phyloP scores from a whole-genome alignment of 1,139 yeast species.

The Geotrichum histeridarum region DNA sequence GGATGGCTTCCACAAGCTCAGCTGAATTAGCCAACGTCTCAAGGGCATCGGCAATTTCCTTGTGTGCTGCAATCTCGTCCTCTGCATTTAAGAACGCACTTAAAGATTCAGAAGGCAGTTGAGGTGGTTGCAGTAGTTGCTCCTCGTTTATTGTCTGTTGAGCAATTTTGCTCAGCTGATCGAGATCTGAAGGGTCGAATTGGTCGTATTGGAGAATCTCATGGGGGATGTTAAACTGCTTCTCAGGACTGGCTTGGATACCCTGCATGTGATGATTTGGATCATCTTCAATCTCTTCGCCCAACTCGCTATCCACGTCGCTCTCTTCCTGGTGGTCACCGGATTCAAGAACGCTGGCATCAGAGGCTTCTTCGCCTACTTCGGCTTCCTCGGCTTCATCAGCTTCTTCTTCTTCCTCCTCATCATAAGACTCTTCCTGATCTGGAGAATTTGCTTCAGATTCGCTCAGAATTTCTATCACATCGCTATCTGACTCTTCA shows the following conservation, averaged over 20 bases:
- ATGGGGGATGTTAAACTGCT: not conserved
- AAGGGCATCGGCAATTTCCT: slow-evolving; percentile 1
- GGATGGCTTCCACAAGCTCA: not conserved
- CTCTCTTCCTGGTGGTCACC: slow-evolving; percentile 5
- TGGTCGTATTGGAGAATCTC: not conserved
- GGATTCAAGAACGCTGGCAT: slow-evolving; percentile 11
- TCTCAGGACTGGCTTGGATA: not conserved
- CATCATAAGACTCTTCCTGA: slow-evolving; percentile 6
- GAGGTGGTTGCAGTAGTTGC: not conserved
- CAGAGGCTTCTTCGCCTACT: slow-evolving; percentile 17
- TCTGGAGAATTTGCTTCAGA: slow-evolving; percentile 9
- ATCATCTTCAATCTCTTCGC: not conserved
- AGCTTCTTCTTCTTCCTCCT: slow-evolving; percentile 19
- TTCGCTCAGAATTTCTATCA: slow-evolving; percentile 26
- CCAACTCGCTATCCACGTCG: slow-evolving; percentile 1
- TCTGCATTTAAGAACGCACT: not conserved
- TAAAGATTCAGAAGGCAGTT: not conserved
- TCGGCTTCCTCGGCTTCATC: slow-evolving; percentile 19
- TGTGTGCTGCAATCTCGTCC: not conserved
- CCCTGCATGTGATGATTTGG: not conserved
- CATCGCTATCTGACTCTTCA: slow-evolving; percentile 23
- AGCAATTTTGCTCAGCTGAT: not conserved
- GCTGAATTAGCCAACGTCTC: slow-evolving; percentile 3
- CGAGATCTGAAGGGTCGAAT: not conserved
- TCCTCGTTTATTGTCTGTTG: not conserved